phyloP scores from a whole-genome alignment of 345 rosid genomes.

The Syzygium jambos region DNA sequence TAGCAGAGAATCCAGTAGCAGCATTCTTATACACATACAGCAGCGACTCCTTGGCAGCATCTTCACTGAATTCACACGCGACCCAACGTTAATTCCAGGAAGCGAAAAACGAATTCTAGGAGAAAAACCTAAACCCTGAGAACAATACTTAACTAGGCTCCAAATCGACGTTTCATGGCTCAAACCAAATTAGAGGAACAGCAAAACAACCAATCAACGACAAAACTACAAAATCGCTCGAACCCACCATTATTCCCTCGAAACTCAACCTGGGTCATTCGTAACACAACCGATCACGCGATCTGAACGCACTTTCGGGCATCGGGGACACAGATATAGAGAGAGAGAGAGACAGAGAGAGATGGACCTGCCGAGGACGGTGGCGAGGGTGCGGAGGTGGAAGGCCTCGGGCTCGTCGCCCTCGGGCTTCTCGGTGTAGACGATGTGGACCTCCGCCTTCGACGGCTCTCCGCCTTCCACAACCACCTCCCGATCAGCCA shows the following conservation, averaged over 20 bases:
- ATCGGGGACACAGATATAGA: background rate
- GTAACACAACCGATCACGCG: background rate
- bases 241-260: background rate
- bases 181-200: background rate
- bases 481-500: constrained; percentile 21
- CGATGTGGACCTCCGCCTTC: constrained; percentile 53
- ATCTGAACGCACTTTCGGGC: background rate
- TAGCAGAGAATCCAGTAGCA: constrained; percentile 87
- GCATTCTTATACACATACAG: constrained; percentile 72
- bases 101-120: background rate
- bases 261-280: background rate
- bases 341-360: background rate
- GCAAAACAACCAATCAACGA: background rate
- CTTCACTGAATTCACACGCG: constrained; percentile 29
- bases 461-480: constrained; percentile 31
- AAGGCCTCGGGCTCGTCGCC: constrained; percentile 51
- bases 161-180: background rate
- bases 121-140: background rate
- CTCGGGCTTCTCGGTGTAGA: constrained; percentile 68
- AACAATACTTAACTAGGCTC: background rate
- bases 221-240: background rate
- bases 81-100: background rate
- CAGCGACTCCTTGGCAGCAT: constrained; percentile 73
- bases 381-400: constrained; percentile 67
- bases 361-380: constrained; percentile 65